Conservation (phyloP, 2,329 filamentous ascomycete genomes). For the Colletotrichum sp. region DNA sequence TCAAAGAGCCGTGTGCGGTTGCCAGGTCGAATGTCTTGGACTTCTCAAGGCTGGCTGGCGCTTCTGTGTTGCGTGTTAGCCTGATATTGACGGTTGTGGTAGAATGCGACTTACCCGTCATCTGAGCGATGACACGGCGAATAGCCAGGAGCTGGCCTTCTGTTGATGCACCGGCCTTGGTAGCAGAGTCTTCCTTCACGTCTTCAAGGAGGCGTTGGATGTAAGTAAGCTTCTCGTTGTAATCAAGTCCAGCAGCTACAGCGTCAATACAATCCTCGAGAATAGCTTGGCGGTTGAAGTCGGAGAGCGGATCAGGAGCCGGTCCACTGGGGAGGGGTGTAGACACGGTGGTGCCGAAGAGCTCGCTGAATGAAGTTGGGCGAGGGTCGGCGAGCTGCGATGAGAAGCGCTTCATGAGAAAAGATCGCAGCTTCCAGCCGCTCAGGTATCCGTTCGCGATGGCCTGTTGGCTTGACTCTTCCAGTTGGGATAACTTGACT, state of each 20-base stretch:
- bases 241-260: conserved; percentile 35
- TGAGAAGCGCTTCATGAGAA: conserved; percentile 43
- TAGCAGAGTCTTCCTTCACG: background rate
- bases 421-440: conserved; percentile 51
- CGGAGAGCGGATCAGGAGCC: conserved; percentile 2
- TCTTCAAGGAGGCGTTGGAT: conserved; percentile 37
- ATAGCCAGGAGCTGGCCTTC: conserved; percentile 48
- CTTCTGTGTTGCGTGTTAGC: background rate
- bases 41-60: conserved; percentile 13
- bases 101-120: conserved; percentile 37
- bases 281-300: conserved; percentile 20
- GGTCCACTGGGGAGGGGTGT: background rate
- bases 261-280: conserved; percentile 34
- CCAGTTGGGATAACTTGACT: conserved; percentile 36
- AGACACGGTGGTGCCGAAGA: conserved; percentile 8
- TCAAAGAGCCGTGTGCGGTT: conserved; percentile 45
- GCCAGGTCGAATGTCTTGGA: conserved; percentile 40
- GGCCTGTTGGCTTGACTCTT: conserved; percentile 34
- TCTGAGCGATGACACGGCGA: conserved; percentile 42
- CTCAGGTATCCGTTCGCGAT: conserved; percentile 38
- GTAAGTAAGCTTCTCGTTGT: conserved; percentile 38
- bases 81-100: no score
- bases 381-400: conserved; percentile 32
- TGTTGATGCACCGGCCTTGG: background rate
- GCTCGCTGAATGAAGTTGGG: conserved; percentile 34